Percentiles rank a stretch among this genome's conserved stretches.
These are phyloP conservation scores for Hericium erinaceus DNA, from an alignment of 768 basidiomycete genomes.

Conservation along the genomic window DNA sequence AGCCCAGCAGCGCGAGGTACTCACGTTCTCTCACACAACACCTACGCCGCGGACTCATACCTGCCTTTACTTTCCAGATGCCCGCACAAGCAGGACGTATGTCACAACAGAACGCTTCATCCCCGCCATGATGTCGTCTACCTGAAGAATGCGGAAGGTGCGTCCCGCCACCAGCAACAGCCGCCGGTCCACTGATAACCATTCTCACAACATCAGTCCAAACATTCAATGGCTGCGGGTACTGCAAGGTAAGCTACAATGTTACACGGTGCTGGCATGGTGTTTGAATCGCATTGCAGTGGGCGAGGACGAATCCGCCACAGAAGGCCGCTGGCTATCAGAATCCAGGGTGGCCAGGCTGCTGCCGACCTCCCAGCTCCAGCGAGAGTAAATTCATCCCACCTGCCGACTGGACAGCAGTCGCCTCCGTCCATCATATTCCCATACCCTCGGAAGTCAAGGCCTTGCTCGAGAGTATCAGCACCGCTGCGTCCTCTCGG, in stretches of 20 bases:
- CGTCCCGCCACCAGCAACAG: constrained; percentile 15
- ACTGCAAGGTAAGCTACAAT: constrained; percentile 63
- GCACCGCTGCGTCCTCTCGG: constrained; percentile 23
- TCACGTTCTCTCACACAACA: constrained; percentile 5
- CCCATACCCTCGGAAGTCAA: constrained; percentile 68
- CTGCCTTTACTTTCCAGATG: constrained; percentile 40
- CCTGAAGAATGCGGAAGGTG: constrained; percentile 85
- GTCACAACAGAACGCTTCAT: constrained; percentile 64
- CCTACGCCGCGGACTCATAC: constrained; percentile 8
- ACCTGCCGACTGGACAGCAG: constrained; percentile 72
- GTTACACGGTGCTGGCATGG: neutral
- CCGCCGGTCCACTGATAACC: constrained; percentile 8
- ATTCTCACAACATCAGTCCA: constrained; percentile 40
- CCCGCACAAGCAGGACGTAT: constrained; percentile 67
- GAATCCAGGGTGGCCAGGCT: constrained; percentile 83
- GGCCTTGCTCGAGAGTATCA: constrained; percentile 46
- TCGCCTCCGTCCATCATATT: constrained; percentile 65
- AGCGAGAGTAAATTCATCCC: constrained; percentile 55
- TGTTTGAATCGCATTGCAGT: constrained; percentile 33
- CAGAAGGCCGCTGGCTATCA: constrained; percentile 45
- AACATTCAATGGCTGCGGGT: constrained; percentile 80
- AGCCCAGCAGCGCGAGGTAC: constrained; percentile 48
- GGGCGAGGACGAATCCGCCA: constrained; percentile 55
- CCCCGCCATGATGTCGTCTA: constrained; percentile 71
- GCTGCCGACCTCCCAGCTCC: constrained; percentile 65